Percentiles rank a stretch among this genome's conserved stretches.
These are phyloP conservation scores for Sporothrix variecibatus DNA, from an alignment of 2,329 filamentous ascomycete species.

Conservation along the genomic window DNA sequence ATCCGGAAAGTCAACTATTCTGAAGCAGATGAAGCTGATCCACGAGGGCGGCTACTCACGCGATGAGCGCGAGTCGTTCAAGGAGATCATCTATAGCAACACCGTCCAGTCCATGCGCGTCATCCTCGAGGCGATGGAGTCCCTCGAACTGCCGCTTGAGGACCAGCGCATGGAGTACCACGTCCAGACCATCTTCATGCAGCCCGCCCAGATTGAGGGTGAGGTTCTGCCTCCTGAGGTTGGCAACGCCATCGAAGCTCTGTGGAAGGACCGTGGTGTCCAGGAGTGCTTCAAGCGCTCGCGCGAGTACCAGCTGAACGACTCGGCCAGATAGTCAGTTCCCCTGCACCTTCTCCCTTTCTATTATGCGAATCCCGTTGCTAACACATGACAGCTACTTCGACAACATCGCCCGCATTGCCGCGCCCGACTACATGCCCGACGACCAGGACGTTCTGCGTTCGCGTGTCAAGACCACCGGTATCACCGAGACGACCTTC, in stretches of 20 bases:
- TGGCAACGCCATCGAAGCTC: slow-evolving; percentile 84
- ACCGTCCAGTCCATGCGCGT: slow-evolving; percentile 70
- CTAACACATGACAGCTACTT: slow-evolving; percentile 69
- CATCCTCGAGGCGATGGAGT: slow-evolving; percentile 69
- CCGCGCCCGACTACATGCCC: slow-evolving; percentile 87
- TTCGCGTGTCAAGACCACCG: slow-evolving; percentile 95
- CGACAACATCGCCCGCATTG: slow-evolving; percentile 89
- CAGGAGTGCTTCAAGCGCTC: slow-evolving; percentile 95
- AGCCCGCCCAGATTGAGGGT: slow-evolving; percentile 93
- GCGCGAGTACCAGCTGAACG: slow-evolving; percentile 93
- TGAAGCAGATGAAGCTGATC: slow-evolving; percentile 99
- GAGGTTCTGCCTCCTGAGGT: slow-evolving; percentile 94
- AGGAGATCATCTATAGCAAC: slow-evolving; percentile 72
- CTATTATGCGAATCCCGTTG: background rate
- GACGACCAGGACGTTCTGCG: slow-evolving; percentile 94
- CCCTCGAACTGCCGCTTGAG: slow-evolving; percentile 76
- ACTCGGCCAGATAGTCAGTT: slow-evolving; percentile 85
- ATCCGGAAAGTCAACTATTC: slow-evolving; percentile 91
- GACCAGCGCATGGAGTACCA: slow-evolving; percentile 95
- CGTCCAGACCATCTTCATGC: slow-evolving; percentile 98
- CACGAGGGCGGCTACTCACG: slow-evolving; percentile 98
- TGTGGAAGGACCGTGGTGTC: slow-evolving; percentile 92
- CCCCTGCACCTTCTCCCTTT: slow-evolving; percentile 13
- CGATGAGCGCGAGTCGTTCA: slow-evolving; percentile 73
- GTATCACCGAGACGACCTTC: slow-evolving; percentile 96